Evolutionary conservation across 352 stramenopile species (phyloP).

Genomic region (Globisporangium alternatum): DNA sequence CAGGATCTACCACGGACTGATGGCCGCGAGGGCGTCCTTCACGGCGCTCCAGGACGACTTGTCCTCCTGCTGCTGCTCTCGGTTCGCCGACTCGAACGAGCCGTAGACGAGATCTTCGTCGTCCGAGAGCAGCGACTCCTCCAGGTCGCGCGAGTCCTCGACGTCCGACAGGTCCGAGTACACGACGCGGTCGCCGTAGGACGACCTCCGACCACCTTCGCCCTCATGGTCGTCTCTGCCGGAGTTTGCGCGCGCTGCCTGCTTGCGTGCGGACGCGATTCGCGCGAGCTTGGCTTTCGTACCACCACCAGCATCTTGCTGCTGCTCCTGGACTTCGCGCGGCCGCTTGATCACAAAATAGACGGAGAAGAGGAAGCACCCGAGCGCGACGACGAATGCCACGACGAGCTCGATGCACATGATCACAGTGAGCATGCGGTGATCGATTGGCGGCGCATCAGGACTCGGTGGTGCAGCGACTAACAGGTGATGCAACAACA

Average conservation of each 20-base stretch:
- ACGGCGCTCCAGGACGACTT: slow-evolving; percentile 42
- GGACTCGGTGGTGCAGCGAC: slow-evolving; percentile 65
- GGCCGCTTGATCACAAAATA: slow-evolving; percentile 87
- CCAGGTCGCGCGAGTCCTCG: slow-evolving; percentile 43
- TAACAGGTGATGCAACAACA: slow-evolving; percentile 6
- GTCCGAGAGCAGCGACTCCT: slow-evolving; percentile 67
- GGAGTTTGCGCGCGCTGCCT: neutral
- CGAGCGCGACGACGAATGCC: slow-evolving; percentile 74
- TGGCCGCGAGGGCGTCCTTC: slow-evolving; percentile 55
- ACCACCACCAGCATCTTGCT: neutral
- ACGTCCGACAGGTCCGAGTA: slow-evolving; percentile 15
- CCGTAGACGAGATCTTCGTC: slow-evolving; percentile 66
- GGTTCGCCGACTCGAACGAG: slow-evolving; percentile 38
- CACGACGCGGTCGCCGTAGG: slow-evolving; percentile 11
- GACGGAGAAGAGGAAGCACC: slow-evolving; percentile 83
- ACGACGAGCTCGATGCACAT: slow-evolving; percentile 87
- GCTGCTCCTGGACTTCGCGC: slow-evolving; percentile 25
- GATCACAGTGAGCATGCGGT: slow-evolving; percentile 79
- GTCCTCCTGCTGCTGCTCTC: slow-evolving; percentile 13
- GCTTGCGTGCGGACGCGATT: slow-evolving; percentile 13
- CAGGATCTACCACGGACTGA: slow-evolving; percentile 65
- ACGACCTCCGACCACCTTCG: slow-evolving; percentile 6
- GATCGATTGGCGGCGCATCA: slow-evolving; percentile 74
- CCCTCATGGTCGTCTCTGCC: neutral
- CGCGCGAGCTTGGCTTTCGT: slow-evolving; percentile 5